Evolutionary conservation across 768 basidiomycete species (phyloP), one percentile per base, ranked within the genome.

Genomic region (Pulveroboletus sp.): DNA sequence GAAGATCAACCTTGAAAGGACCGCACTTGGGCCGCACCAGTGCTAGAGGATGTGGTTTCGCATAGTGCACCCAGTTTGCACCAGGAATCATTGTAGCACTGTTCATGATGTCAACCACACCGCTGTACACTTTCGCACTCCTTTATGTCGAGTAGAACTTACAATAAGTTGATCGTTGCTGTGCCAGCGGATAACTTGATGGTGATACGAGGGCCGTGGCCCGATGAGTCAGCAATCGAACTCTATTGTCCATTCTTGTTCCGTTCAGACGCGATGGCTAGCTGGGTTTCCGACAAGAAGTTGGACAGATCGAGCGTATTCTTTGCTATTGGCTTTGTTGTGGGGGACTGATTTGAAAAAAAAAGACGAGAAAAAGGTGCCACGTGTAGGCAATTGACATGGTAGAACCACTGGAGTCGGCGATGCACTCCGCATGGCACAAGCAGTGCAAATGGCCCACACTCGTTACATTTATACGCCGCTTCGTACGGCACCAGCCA

Each of bases 361-460:
- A 24, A 12, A n/a, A 36, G 26, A 29, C 45, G 20, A 13, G 10
- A 3, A 31, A 37, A n/a, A 19, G 43, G 35, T 20, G 44, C 32
- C 49, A 42, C 38, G 44, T n/a, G n/a, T n/a, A n/a, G 49, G 42
- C 44, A 50, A 39, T 46, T 43, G 27, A 16, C 27, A 30, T 36
- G 44, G 37, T 47, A 45, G 29, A 41, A 41, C 49, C 45, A 39
- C n/a, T n/a, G n/a, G n/a, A n/a, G 50, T 43, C 43, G 32, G 46
- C 38, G 49, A 35, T 36, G 20, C 17, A 19, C 45, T 47, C 52
- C 54, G 50, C 58, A 47, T 57, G 62, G 58, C 38, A 50, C 47
- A 57, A 53, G 64, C 63, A 20, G 63, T 64, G 63, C 64, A 56
- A 37, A 47, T 38, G 45, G 47, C 61, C 49, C 56, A 52, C 59